These are phyloP conservation scores for Tetraselmis chui DNA, from an alignment of 139 green algal genomes.

Conservation along the genomic window DNA sequence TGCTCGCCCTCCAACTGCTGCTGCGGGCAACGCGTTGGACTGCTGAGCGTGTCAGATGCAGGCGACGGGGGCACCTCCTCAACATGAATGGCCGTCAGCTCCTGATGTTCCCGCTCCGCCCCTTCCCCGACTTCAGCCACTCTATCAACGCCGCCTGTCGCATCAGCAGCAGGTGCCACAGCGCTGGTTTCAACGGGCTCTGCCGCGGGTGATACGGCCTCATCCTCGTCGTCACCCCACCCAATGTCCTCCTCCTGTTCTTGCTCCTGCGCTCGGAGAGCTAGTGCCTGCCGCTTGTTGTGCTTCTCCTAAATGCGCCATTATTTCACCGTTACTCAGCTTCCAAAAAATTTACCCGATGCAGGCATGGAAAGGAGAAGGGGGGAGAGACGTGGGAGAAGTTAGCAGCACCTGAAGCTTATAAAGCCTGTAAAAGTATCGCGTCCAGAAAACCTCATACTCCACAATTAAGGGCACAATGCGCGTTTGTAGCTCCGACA, in stretches of 20 bases:
- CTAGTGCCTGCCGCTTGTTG: constrained; percentile 47
- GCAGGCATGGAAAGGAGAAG: background rate
- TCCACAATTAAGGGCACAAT: constrained; percentile 90
- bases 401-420: constrained; percentile 54
- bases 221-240: constrained; percentile 41
- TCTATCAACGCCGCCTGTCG: no score
- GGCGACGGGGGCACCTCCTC: background rate
- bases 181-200: background rate
- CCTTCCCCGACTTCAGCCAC: background rate
- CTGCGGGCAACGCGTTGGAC: no score
- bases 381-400: background rate
- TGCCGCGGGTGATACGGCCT: background rate
- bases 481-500: constrained; percentile 68
- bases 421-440: constrained; percentile 86
- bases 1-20: background rate
- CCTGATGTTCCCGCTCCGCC: background rate
- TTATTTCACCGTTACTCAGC: no score
- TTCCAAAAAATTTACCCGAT: no score
- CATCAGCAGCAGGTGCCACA: no score
- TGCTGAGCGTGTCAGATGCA: background rate
- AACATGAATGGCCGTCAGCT: background rate
- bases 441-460: constrained; percentile 81
- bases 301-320: constrained; percentile 48
- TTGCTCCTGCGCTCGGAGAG: constrained; percentile 35
- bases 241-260: constrained; percentile 45